Base-by-base conservation (phyloP, 495 filamentous ascomycete species). In the Aspergillus ellipticus region DNA sequence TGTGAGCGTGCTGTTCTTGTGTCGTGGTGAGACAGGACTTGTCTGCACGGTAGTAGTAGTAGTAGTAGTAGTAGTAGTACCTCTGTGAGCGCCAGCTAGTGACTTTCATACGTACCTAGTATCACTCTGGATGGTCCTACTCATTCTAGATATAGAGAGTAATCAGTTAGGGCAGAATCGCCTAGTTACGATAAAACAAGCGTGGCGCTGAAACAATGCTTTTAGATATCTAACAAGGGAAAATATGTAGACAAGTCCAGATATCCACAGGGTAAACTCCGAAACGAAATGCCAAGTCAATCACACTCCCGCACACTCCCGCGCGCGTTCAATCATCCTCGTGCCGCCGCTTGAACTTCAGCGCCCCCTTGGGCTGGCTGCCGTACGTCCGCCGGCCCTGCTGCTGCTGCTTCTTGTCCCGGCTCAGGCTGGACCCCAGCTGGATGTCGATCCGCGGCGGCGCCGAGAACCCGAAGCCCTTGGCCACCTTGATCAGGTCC, bases 361-460 rank as follows among this genome's bases (percentile, higher is more conserved):
- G 53, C 39, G 24, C 24, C 24, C 71, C 73, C 55, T 69, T 70
- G 53, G 81, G 82, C 70, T 88, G 85, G 63, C 82, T 85, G 39
- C 94, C 93, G 72, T 97, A 97, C 6, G 82, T 79, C 62, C 93
- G 85, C 63, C 92, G 79, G 9, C 83, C 85, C 59, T 83, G 80
- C 58, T 82, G 80, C 60, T 81, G 79, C 31, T 78, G 71, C 76
- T 92, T 94, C 85, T 95, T 97, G 64, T 96, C 90, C 55, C 89
- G 76, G 54, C 82, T 83, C 85, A 97, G 84, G 60, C 93, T 92
- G 6, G 92, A 85, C 0, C 92, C 91, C 26, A 98, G 74, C 29
- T 84, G 85, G 62, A 97, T 87, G 69, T 98, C 94, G 26, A 98
- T 88, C 43, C 90, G 81, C 9, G 94, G 94, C n/a, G 94, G 93